Percentiles rank a stretch among this genome's conserved stretches.
Evolutionary conservation across 768 basidiomycete species (phyloP).

Genomic region (Hygrocybe punicea): DNA sequence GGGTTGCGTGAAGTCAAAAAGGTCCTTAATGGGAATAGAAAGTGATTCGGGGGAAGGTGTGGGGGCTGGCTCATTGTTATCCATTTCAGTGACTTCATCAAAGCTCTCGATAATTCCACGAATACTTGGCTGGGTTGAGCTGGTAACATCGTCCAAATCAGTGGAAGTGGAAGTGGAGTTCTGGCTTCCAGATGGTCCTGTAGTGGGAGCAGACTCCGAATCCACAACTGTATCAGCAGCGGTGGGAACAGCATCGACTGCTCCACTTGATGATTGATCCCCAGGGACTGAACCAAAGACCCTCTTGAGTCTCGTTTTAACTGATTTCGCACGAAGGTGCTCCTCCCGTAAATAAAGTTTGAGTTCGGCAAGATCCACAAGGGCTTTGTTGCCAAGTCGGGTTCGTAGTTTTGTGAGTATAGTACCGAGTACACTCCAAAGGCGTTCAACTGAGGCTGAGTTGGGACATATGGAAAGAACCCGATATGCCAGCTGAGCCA

Average conservation of each 20-base stretch:
- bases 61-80: neutral
- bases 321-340: neutral
- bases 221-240: neutral
- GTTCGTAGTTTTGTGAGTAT: conserved; percentile 21
- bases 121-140: too few relatives aligned
- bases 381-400: conserved; percentile 7
- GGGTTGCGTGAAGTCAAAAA: conserved; percentile 9
- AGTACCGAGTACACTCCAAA: conserved; percentile 21
- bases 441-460: conserved; percentile 21
- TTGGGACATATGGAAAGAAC: conserved; percentile 22
- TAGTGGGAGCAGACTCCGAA: neutral
- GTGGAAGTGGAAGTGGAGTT: neutral
- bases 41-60: neutral
- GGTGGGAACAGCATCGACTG: neutral
- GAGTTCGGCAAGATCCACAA: conserved; percentile 15
- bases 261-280: neutral
- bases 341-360: conserved; percentile 7
- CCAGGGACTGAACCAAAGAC: neutral
- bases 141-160: too few relatives aligned
- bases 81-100: neutral
- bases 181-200: neutral
- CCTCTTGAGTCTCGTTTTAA: conserved; percentile 6
- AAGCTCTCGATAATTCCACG: neutral
- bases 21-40: conserved; percentile 9
- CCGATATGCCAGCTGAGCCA: conserved; percentile 16